Evolutionary conservation across 176 grass and related monocot genomes (phyloP).

Genomic region (Zizania latifolia): DNA sequence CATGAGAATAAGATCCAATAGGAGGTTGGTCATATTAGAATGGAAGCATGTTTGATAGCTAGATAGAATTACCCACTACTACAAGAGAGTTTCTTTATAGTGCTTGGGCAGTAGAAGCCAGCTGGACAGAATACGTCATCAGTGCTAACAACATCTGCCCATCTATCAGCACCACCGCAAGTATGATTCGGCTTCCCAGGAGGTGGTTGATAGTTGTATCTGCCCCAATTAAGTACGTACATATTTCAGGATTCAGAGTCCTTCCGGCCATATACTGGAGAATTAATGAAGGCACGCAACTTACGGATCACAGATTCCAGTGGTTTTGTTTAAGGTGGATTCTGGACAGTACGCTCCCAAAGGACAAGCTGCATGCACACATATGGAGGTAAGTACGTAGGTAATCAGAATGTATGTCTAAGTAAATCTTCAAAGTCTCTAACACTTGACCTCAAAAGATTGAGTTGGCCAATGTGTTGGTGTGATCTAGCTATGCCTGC

Average conservation of each 20-base stretch:
- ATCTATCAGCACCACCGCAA: constrained; percentile 70
- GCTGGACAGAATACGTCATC: constrained; percentile 77
- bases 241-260: neutral
- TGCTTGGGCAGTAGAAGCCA: constrained; percentile 88
- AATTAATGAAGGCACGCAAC: constrained; percentile 5
- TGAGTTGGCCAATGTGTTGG: neutral
- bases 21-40: neutral
- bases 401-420: neutral
- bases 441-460: neutral
- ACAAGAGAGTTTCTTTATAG: constrained; percentile 67
- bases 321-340: constrained; percentile 65
- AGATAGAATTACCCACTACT: constrained; percentile 90
- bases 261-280: neutral
- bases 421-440: neutral
- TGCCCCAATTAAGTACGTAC: constrained; percentile 27
- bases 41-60: constrained; percentile 23
- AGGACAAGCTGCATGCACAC: constrained; percentile 80
- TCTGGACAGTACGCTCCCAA: constrained; percentile 78
- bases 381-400: neutral
- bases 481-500: too few relatives aligned
- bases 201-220: constrained; percentile 80
- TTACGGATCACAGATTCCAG: constrained; percentile 91
- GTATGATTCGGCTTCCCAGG: constrained; percentile 72
- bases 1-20: neutral
- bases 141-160: constrained; percentile 61